phyloP scores from a whole-genome alignment of 345 rosid genomes.

The Syzygium grande region DNA sequence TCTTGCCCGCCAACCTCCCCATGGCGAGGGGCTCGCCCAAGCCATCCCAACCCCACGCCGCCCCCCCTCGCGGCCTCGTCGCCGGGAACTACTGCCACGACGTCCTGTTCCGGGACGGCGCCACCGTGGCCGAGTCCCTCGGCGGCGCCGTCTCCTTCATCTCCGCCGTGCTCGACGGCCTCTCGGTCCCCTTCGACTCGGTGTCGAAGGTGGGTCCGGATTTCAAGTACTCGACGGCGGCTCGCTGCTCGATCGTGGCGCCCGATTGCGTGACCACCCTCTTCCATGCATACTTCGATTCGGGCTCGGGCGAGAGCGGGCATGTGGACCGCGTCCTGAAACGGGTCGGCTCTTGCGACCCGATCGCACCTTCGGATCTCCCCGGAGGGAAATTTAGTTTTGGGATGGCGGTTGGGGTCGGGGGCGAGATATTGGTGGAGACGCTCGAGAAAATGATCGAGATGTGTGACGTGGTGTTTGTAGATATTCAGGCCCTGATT shows the following conservation, averaged over 20 bases:
- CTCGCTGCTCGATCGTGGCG: constrained; percentile 29
- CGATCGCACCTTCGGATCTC: constrained; percentile 59
- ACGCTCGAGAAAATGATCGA: constrained; percentile 80
- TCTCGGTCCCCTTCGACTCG: constrained; percentile 40
- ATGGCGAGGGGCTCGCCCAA: constrained; percentile 9
- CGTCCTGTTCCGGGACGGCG: constrained; percentile 50
- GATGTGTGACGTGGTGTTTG: constrained; percentile 58
- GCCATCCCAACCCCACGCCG: constrained; percentile 23
- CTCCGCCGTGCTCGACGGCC: constrained; percentile 46
- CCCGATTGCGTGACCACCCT: constrained; percentile 50
- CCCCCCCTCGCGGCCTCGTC: constrained; percentile 44
- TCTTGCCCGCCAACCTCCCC: neutral
- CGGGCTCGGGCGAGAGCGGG: constrained; percentile 17
- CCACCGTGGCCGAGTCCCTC: constrained; percentile 63
- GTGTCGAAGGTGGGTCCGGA: constrained; percentile 73
- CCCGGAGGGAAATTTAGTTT: constrained; percentile 46
- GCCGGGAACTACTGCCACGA: constrained; percentile 96
- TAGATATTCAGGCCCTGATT: constrained; percentile 81
- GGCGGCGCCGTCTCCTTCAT: constrained; percentile 97
- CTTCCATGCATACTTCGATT: constrained; percentile 75
- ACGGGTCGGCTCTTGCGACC: constrained; percentile 64
- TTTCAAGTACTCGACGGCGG: constrained; percentile 44
- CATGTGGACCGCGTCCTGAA: constrained; percentile 64
- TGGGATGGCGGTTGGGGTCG: constrained; percentile 97
- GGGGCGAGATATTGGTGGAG: constrained; percentile 84